phyloP scores from a whole-genome alignment of 1,139 yeast genomes.

The Saccharomyces hybrid region DNA sequence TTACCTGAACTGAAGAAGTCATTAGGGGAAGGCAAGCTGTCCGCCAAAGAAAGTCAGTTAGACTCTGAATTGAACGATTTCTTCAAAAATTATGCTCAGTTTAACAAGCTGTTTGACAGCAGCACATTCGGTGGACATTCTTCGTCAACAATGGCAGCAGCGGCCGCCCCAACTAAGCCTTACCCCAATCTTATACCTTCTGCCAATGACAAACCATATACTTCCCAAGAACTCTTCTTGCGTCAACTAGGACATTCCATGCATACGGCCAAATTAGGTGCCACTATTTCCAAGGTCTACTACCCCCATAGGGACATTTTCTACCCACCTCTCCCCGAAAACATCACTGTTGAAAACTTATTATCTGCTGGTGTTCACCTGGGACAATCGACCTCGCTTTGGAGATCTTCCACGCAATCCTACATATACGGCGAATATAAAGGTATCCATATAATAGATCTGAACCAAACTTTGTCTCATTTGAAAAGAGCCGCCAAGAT shows the following conservation, averaged over 20 bases:
- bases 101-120: constrained; percentile 15
- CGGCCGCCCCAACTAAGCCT: constrained; percentile 8
- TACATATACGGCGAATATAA: constrained; percentile 81
- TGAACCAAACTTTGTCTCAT: constrained; percentile 69
- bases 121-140: constrained; percentile 9
- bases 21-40: neutral
- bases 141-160: constrained; percentile 7
- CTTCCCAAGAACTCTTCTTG: constrained; percentile 66
- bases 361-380: constrained; percentile 92
- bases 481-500: constrained; percentile 77
- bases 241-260: constrained; percentile 55
- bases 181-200: constrained; percentile 34
- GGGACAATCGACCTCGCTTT: constrained; percentile 77
- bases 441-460: constrained; percentile 82
- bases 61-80: constrained; percentile 28
- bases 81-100: constrained; percentile 23
- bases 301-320: constrained; percentile 60
- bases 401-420: constrained; percentile 81
- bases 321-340: constrained; percentile 47
- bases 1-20: neutral
- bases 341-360: constrained; percentile 58
- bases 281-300: constrained; percentile 53
- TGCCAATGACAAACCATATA: constrained; percentile 43
- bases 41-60: constrained; percentile 26
- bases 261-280: constrained; percentile 49